A percentile compares a stretch with the other conserved stretches of the same genome.
phyloP scores from a whole-genome alignment of 2,329 filamentous ascomycete species.

The Coniochaeta ligniaria region DNA sequence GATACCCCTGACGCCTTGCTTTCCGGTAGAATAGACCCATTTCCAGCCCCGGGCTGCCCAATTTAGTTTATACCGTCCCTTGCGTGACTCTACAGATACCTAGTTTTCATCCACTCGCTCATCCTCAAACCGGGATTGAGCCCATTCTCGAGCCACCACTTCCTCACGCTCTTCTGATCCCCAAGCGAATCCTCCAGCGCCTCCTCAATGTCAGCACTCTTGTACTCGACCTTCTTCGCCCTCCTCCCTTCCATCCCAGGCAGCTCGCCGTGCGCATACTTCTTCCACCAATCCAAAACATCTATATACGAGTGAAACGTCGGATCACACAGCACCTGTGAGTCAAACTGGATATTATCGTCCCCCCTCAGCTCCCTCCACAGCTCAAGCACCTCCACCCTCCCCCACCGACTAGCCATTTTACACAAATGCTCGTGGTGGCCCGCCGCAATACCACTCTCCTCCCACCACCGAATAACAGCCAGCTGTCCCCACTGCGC shows the following conservation, averaged over 20 bases:
- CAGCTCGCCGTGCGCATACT: constrained; percentile 50
- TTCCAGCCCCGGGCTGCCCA: not conserved
- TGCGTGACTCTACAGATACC: constrained; percentile 49
- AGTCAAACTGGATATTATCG: constrained; percentile 28
- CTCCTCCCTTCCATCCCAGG: constrained; percentile 45
- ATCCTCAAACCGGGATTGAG: constrained; percentile 75
- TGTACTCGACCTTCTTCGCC: constrained; percentile 77
- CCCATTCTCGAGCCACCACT: constrained; percentile 85
- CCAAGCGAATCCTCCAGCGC: constrained; percentile 81
- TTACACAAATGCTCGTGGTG: constrained; percentile 79
- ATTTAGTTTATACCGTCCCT: not conserved
- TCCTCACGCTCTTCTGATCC: constrained; percentile 61
- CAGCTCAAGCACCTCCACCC: constrained; percentile 74
- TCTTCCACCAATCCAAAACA: constrained; percentile 90
- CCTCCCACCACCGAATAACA: constrained; percentile 82
- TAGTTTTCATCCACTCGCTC: constrained; percentile 83
- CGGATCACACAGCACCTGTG: constrained; percentile 60
- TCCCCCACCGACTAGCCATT: constrained; percentile 77
- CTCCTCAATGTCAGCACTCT: constrained; percentile 92
- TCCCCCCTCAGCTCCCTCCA: constrained; percentile 72
- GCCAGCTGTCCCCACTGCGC: constrained; percentile 74
- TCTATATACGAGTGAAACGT: constrained; percentile 80
- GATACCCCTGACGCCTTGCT: not conserved
- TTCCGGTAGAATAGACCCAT: not conserved
- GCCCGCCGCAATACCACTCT: constrained; percentile 69